Evolutionary conservation across 345 rosid species (phyloP).

Genomic region (Cardiospermum halicacabum): DNA sequence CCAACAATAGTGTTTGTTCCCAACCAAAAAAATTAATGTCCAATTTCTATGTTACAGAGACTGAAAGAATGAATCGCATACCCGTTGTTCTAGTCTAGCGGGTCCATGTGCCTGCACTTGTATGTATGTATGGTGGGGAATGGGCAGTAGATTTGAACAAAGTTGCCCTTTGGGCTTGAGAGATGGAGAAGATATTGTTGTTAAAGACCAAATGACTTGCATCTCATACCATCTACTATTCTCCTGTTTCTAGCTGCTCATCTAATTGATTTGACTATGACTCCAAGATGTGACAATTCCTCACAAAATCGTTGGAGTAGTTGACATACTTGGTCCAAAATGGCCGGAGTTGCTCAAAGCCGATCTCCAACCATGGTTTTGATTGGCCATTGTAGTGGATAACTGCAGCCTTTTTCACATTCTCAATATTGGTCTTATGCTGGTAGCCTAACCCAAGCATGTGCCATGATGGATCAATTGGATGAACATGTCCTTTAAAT

Average conservation of each 20-base stretch:
- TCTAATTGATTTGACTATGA: conserved; percentile 37
- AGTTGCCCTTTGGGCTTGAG: conserved; percentile 16
- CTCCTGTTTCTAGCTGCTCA: conserved; percentile 31
- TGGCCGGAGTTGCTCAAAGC: conserved; percentile 95
- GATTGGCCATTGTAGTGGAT: conserved; percentile 97
- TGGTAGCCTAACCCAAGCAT: conserved; percentile 98
- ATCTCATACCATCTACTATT: conserved; percentile 24
- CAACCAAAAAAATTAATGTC: conserved; percentile 29
- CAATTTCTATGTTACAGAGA: conserved; percentile 43
- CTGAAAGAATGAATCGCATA: conserved; percentile 39
- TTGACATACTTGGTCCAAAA: conserved; percentile 92
- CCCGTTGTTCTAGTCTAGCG: conserved; percentile 25
- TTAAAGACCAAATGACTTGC: conserved; percentile 20
- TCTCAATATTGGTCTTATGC: conserved; percentile 58
- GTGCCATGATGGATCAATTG: conserved; percentile 91
- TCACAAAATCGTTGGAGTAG: conserved; percentile 84
- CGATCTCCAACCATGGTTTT: conserved; percentile 95
- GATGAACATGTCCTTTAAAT: conserved; percentile 78
- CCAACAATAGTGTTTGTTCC: conserved; percentile 30
- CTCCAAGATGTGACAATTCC: conserved; percentile 92
- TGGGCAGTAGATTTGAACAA: conserved; percentile 20
- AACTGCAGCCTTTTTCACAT: conserved; percentile 76
- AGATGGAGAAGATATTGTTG: conserved; percentile 16
- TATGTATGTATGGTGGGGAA: too few relatives aligned
- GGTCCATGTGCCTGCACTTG: conserved; percentile 18